Evolutionary conservation across 2,329 filamentous ascomycete genomes (phyloP).

Genomic region (Saccharata proteae): DNA sequence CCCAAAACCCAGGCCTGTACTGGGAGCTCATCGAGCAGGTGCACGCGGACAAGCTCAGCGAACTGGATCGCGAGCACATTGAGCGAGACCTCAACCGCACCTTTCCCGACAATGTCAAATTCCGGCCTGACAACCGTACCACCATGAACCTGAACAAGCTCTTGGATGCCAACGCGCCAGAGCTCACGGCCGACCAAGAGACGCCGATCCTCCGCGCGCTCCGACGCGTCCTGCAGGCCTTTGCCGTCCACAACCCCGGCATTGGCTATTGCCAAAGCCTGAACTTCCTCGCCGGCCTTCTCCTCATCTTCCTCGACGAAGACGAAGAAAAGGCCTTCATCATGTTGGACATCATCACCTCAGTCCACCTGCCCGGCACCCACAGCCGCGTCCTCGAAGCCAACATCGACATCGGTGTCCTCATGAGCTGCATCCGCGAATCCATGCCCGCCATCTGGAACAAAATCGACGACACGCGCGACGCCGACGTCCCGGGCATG

Average conservation of each 20-base stretch:
- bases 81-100: constrained; percentile 89
- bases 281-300: constrained; percentile 83
- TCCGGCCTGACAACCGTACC: constrained; percentile 54
- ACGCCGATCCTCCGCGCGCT: constrained; percentile 70
- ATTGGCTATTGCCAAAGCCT: constrained; percentile 95
- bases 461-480: constrained; percentile 72
- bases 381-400: constrained; percentile 85
- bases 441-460: constrained; percentile 73
- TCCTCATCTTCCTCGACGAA: constrained; percentile 70
- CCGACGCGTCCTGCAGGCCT: constrained; percentile 76
- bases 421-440: constrained; percentile 79
- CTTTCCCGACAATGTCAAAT: constrained; percentile 86
- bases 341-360: constrained; percentile 85
- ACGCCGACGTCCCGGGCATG: constrained; percentile 20
- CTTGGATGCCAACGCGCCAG: constrained; percentile 6
- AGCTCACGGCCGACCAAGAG: constrained; percentile 33
- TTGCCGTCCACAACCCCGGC: constrained; percentile 77
- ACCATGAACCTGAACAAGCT: constrained; percentile 15
- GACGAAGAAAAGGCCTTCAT: constrained; percentile 87
- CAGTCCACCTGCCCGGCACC: constrained; percentile 77
- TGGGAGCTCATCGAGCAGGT: constrained; percentile 55
- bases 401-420: constrained; percentile 84
- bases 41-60: constrained; percentile 48
- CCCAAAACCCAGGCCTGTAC: constrained; percentile 67
- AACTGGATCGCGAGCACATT: constrained; percentile 76